Evolutionary conservation across 1,284 basidiomycete genomes (phyloP), one percentile per base, ranked within the genome.

Genomic region (Sporisorium graminicola): DNA sequence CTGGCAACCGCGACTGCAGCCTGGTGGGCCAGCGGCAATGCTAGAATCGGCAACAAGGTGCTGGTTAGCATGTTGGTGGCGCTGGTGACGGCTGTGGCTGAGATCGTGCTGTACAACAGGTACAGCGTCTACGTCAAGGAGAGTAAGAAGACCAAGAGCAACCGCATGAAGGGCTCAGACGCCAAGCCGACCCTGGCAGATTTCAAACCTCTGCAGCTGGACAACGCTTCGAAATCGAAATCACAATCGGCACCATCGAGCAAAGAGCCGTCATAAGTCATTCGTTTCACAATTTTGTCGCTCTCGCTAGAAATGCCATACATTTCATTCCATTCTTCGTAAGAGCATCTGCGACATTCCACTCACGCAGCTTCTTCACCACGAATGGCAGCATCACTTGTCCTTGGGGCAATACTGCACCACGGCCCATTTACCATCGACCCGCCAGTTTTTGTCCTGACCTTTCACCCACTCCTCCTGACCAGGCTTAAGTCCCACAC

Each of bases 371-470:
- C n/a, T 20, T 52, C 42, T 47, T 51, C 49, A 31, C 27, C 31
- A 24, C 2, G 18, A 51, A 7, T 58, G 20, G 42, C 27, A 27
- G 27, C 49, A 27, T 56, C 63, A 73, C 63, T 77, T 37, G 53
- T 58, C 58, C 29, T 65, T 59, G 24, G 70, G 44, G 29, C 70
- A 71, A 50, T 72, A 77, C 72, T 79, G 71, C 13, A 81, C 75
- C 12, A 82, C 76, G 5, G 81, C 82, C 78, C 79, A 85, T 33
- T 75, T 76, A 16, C 83, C 82, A 59, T 82, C 74, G 5, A 81
- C 72, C 8, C 82, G 65, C 83, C 83, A 85, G 37, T 78, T 73
- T 0, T 66, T 35, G 57, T 85, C 84, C 57, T 77, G 58, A 22
- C 47, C 47, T 33, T 77, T 58, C 8, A 85, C 63, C 57, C 67